Evolutionary conservation across 352 stramenopile species (phyloP).

Genomic region (Globisporangium takayamanum): DNA sequence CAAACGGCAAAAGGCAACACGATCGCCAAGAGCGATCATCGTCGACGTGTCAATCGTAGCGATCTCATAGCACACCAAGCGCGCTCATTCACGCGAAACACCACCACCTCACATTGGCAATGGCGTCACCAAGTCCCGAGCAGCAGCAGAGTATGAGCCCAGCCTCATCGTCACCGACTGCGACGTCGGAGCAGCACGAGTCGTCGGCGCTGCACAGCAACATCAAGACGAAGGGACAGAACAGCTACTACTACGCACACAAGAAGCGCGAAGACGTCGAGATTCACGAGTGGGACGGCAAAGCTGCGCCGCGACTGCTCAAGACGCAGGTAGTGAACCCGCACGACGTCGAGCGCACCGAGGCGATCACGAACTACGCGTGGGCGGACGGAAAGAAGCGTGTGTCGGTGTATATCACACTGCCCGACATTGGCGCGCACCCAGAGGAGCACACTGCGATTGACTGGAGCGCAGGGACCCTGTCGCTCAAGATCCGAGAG

Average conservation of each 20-base stretch:
- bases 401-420: conserved; percentile 71
- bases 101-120: not conserved
- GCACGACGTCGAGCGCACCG: conserved; percentile 28
- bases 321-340: conserved; percentile 37
- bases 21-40: too few relatives aligned
- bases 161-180: too few relatives aligned
- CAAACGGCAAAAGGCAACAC: too few relatives aligned
- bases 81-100: too few relatives aligned
- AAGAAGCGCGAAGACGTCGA: conserved; percentile 76
- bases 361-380: conserved; percentile 71
- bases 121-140: conserved; percentile 5
- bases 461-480: conserved; percentile 53
- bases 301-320: conserved; percentile 65
- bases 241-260: conserved; percentile 88
- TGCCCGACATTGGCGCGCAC: conserved; percentile 55
- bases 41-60: too few relatives aligned
- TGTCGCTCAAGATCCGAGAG: conserved; percentile 56
- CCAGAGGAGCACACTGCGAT: conserved; percentile 56
- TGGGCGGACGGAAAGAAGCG: conserved; percentile 79
- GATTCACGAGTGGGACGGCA: conserved; percentile 80
- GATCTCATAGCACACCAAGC: too few relatives aligned
- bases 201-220: conserved; percentile 70
- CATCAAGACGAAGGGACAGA: conserved; percentile 76
- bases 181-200: not conserved
- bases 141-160: not conserved